Evolutionary conservation across 1,284 basidiomycete species (phyloP).

Genomic region (Coniophora puteana): DNA sequence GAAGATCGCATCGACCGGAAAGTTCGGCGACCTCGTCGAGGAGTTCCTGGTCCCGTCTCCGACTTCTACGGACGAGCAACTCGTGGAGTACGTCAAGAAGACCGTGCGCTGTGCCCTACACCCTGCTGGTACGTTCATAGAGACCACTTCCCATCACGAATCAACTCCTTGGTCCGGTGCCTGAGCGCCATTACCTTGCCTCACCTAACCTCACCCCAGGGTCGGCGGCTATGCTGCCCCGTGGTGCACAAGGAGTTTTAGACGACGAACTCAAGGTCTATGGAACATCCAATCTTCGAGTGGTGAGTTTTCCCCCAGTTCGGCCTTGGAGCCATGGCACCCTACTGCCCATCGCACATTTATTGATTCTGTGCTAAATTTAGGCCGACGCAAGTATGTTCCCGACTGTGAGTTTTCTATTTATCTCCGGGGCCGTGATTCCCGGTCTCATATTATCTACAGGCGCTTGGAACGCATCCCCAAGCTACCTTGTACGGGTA

Average conservation of each 20-base stretch:
- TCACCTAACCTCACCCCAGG: too few relatives aligned
- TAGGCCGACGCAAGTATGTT: constrained; percentile 18
- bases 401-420: constrained; percentile 11
- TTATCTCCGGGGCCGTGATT: neutral
- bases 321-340: too few relatives aligned
- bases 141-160: too few relatives aligned
- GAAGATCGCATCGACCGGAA: neutral
- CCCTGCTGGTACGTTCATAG: neutral
- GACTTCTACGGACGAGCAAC: neutral
- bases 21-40: neutral
- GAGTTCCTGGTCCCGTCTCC: neutral
- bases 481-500: constrained; percentile 17
- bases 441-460: neutral
- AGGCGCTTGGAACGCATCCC: constrained; percentile 14
- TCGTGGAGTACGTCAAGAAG: neutral
- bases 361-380: too few relatives aligned
- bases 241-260: neutral
- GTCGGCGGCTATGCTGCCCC: neutral
- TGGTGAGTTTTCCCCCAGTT: constrained; percentile 11
- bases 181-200: too few relatives aligned
- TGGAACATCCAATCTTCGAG: constrained; percentile 16
- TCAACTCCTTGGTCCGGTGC: too few relatives aligned
- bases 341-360: neutral
- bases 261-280: constrained; percentile 9
- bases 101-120: neutral